Base-by-base conservation (phyloP, 306 rosid species). In the Vigna radiata region DNA sequence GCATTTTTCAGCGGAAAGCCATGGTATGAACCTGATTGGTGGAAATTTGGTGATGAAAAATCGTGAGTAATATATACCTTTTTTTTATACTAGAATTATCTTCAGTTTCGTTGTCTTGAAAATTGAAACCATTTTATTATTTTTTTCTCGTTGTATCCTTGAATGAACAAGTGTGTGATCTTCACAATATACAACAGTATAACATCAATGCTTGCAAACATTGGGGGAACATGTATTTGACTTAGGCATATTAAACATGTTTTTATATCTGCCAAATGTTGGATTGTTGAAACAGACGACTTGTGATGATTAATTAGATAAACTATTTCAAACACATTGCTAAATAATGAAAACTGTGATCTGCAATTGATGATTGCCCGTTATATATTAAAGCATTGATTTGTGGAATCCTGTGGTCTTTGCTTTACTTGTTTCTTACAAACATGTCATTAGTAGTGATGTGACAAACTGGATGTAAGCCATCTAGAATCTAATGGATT, bases 11-110 rank as follows among this genome's bases (percentile, higher is more conserved):
- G 98, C 74, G 98, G 98, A 73, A 93, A 93, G 82, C 65, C 84
- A 47, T 96, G 99, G 99, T 93, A 90, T 75, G 99, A 96, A 83
- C 98, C 99, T 56, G 99, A 96, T 1, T 91, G 98, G 98, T 96
- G 98, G 99, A 96, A 93, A 84, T 96, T 96, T 84, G 98, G 99
- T 14, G 99, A 96, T 83, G 97, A 91, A 73, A 96, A 91, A 85
- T 43, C 94, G 99, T 96, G 90, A 89, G 97, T 88, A 72, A 81
- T 81, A 47, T 62, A 23, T 66, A 41, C 55, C 85, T 62, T 56
- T 66, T 72, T 23, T 72, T 71, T 12, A 46, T 63, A n/a, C 43
- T 17, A 39, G 16, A 77, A 56, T 29, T 5, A 27, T 73, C 46
- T 61, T 60, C 44, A 65, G 13, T 31, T 21, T 13, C 39, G 48